Conservation (phyloP, 1,284 basidiomycete genomes). For the Hemileccinum hortonii region DNA sequence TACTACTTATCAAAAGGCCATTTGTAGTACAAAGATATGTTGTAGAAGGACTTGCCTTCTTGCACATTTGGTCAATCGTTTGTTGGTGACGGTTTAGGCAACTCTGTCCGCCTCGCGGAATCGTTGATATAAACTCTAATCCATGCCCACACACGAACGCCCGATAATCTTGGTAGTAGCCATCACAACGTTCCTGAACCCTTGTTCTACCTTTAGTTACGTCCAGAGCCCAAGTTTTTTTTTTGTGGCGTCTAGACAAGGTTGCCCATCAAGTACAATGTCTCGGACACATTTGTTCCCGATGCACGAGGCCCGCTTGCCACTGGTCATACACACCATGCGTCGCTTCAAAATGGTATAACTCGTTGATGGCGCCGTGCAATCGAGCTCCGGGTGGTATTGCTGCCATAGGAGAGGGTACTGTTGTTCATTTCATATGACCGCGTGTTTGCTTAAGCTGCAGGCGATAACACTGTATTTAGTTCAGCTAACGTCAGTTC, state of each 20-base stretch:
- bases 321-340: constrained; percentile 14
- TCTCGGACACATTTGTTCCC: constrained; percentile 9
- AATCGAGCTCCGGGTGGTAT: constrained; percentile 11
- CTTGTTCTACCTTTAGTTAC: constrained; percentile 32
- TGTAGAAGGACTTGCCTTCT: constrained; percentile 27
- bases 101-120: constrained; percentile 16
- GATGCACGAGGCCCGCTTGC: constrained; percentile 22
- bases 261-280: constrained; percentile 23
- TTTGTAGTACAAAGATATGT: constrained; percentile 38
- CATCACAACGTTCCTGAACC: constrained; percentile 31
- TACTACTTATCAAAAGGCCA: constrained; percentile 27
- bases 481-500: constrained; percentile 2
- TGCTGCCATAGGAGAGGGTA: background rate
- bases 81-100: constrained; percentile 34
- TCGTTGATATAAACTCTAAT: constrained; percentile 25
- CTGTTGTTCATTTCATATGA: too few species aligned
- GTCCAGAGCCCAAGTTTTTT: background rate
- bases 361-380: constrained; percentile 18
- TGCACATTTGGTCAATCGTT: constrained; percentile 37
- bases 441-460: too few species aligned
- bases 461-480: background rate
- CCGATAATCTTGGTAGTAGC: constrained; percentile 25
- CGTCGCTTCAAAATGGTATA: constrained; percentile 18
- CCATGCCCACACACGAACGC: constrained; percentile 9
- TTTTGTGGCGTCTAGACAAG: constrained; percentile 20